A percentile compares a stretch with the other conserved stretches of the same genome.
Evolutionary conservation across 768 basidiomycete species (phyloP).

Genomic region (Panus rudis): DNA sequence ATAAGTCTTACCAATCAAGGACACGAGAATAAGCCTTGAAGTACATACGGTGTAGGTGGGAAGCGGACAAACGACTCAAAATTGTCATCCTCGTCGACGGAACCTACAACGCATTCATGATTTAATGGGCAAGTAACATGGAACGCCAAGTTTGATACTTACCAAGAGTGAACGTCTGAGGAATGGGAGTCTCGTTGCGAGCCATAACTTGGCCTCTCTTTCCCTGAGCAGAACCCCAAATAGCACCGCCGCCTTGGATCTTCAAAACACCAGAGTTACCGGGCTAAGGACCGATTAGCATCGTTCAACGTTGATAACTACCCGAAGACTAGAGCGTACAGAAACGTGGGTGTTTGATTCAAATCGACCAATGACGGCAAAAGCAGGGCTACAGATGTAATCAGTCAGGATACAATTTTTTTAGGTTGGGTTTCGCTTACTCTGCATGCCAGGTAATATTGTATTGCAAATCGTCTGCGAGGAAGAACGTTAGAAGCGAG

Average conservation of each 20-base stretch:
- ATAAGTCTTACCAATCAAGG: not conserved
- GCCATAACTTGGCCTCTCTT: not conserved
- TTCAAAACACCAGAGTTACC: not conserved
- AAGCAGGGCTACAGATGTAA: not conserved
- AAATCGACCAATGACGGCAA: not conserved
- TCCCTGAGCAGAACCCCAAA: not conserved
- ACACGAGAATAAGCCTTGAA: not conserved
- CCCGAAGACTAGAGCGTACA: not conserved
- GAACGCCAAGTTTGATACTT: not conserved
- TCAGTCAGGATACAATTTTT: not conserved
- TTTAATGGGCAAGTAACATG: not conserved
- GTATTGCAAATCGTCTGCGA: not conserved
- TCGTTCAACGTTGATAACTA: not conserved
- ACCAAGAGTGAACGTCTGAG: not conserved
- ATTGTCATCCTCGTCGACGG: constrained; percentile 1
- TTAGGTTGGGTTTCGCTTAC: not conserved
- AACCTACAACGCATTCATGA: not conserved
- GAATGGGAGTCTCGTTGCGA: not conserved
- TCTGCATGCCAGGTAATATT: constrained; percentile 1
- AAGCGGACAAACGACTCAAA: constrained; percentile 1
- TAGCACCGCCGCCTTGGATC: not conserved
- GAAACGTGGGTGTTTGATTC: not conserved
- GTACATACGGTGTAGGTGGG: not conserved
- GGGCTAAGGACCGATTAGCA: not conserved
- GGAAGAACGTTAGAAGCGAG: not conserved